Conservation (phyloP, 768 basidiomycete genomes). For the Pluteus cervinus region DNA sequence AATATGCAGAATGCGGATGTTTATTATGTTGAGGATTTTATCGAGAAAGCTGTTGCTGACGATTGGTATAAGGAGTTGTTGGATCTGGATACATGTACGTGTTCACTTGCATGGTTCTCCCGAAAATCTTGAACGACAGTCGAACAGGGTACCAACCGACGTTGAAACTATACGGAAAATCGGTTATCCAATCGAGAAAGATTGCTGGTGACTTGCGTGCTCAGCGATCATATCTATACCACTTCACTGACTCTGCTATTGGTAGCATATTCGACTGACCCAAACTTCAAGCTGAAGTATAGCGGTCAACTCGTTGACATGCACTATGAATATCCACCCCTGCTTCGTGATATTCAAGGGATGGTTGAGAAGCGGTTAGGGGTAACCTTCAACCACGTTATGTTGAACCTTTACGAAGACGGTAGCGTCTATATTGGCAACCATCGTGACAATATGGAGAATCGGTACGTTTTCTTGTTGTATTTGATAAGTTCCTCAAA, state of each 20-base stretch:
- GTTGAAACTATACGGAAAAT: constrained; percentile 21
- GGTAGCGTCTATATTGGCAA: constrained; percentile 24
- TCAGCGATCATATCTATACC: no score
- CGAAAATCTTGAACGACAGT: no score
- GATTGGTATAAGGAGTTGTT: constrained; percentile 21
- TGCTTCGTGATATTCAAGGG: constrained; percentile 22
- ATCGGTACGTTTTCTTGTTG: constrained; percentile 12
- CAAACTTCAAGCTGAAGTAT: constrained; percentile 20
- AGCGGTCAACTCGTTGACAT: constrained; percentile 24
- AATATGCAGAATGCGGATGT: constrained; percentile 23
- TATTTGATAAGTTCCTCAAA: not conserved
- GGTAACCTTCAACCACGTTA: constrained; percentile 24
- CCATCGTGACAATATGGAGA: constrained; percentile 22
- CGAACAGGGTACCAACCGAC: constrained; percentile 24
- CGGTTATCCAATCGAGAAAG: constrained; percentile 22
- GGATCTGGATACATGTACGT: no score
- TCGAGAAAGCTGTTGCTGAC: constrained; percentile 11
- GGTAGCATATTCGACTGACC: constrained; percentile 24
- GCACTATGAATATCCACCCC: constrained; percentile 20
- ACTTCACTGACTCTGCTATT: no score
- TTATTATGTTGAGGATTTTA: constrained; percentile 20
- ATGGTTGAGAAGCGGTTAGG: constrained; percentile 21
- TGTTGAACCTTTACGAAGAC: constrained; percentile 24
- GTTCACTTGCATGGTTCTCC: no score
- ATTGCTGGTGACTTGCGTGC: no score